These are phyloP conservation scores for Trichoderma guizhouense DNA, from an alignment of 2,329 filamentous ascomycete genomes.

Conservation along the genomic window DNA sequence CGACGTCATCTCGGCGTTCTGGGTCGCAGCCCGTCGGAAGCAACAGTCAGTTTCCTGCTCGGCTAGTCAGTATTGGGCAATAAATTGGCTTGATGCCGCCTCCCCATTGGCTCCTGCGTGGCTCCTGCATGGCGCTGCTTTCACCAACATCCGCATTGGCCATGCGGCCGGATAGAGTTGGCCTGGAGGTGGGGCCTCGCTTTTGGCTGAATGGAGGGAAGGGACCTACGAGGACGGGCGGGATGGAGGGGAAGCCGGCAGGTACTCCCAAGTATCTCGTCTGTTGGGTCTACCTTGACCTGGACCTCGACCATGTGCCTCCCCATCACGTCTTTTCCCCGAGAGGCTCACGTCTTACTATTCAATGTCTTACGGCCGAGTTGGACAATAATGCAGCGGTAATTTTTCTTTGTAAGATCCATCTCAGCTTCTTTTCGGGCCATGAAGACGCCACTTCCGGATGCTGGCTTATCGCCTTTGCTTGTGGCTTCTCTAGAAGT, in stretches of 20 bases:
- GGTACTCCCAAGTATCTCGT: not conserved
- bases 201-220: constrained; percentile 15
- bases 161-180: constrained; percentile 16
- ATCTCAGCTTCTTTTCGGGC: not conserved
- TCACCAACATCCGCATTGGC: constrained; percentile 11
- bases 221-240: not conserved
- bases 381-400: not conserved
- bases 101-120: not conserved
- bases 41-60: not conserved
- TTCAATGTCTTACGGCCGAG: not conserved
- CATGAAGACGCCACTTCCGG: not conserved
- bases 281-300: not conserved
- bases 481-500: not conserved
- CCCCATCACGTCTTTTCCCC: not conserved
- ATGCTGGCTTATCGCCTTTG: not conserved
- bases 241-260: not conserved
- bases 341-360: not conserved
- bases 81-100: not conserved
- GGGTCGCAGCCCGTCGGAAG: constrained; percentile 9
- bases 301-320: not conserved
- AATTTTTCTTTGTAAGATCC: not conserved
- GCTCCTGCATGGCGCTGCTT: not conserved
- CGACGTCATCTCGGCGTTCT: constrained; percentile 12
- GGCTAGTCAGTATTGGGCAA: constrained; percentile 6
- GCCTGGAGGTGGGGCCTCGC: constrained; percentile 4